Percentiles rank a stretch among this genome's conserved stretches.
Conservation (phyloP, 2,329 filamentous ascomycete genomes). For the Seiridium unicorne region DNA sequence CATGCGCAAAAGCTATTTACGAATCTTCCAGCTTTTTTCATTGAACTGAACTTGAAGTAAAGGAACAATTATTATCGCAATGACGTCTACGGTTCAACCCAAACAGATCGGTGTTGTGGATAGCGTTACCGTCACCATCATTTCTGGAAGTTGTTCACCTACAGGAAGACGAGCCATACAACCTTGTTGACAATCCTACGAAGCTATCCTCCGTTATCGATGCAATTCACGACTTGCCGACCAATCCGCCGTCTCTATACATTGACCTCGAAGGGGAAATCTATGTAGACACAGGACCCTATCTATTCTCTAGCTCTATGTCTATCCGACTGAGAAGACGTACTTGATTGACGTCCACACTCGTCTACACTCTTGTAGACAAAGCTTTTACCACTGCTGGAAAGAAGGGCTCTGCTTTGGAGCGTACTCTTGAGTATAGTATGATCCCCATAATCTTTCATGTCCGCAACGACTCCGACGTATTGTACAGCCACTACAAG, state of each 20-base stretch:
- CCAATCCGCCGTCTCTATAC: constrained; percentile 35
- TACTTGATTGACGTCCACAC: constrained; percentile 44
- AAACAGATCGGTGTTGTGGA: neutral
- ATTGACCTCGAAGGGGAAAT: constrained; percentile 47
- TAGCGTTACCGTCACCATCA: neutral
- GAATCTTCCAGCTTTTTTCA: neutral
- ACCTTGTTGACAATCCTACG: neutral
- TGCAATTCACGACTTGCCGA: constrained; percentile 19
- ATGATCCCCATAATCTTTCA: constrained; percentile 53
- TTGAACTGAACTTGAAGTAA: neutral
- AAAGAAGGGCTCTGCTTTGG: constrained; percentile 20
- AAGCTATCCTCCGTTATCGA: constrained; percentile 12
- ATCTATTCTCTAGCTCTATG: constrained; percentile 41
- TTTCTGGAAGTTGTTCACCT: neutral
- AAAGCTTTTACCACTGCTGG: constrained; percentile 32
- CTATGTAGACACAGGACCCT: constrained; percentile 41
- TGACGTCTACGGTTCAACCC: neutral
- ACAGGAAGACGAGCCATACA: neutral
- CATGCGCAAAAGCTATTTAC: neutral
- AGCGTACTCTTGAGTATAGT: constrained; percentile 41
- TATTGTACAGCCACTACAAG: constrained; percentile 43
- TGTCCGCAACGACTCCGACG: constrained; percentile 57
- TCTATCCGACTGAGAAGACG: constrained; percentile 29
- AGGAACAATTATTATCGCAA: neutral
- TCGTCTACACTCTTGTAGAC: constrained; percentile 31